Percentiles rank a stretch among this genome's conserved stretches.
Evolutionary conservation across 495 filamentous ascomycete genomes (phyloP).

Genomic region (Aspergillus affinis): DNA sequence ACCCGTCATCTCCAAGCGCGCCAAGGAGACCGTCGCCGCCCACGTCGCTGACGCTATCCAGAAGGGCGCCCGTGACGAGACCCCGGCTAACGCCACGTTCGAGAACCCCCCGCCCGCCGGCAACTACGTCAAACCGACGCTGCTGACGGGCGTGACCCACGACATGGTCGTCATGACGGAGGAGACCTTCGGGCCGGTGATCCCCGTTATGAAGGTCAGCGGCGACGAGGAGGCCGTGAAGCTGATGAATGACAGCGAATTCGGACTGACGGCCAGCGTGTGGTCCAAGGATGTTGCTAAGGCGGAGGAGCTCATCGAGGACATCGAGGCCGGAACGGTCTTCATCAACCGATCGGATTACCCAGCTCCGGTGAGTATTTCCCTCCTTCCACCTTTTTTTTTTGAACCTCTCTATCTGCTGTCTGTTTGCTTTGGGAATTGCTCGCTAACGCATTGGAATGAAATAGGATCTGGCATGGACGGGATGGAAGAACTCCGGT

Average conservation of each 20-base stretch:
- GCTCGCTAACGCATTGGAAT: not conserved
- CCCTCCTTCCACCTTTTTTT: too few species aligned
- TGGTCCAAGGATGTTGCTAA: constrained; percentile 85
- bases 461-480: constrained; percentile 89
- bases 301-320: constrained; percentile 71
- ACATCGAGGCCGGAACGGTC: constrained; percentile 89
- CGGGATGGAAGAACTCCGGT: constrained; percentile 93
- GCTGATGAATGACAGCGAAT: constrained; percentile 89
- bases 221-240: constrained; percentile 74
- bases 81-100: constrained; percentile 76
- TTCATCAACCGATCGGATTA: constrained; percentile 92
- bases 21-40: constrained; percentile 65
- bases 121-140: constrained; percentile 82
- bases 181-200: constrained; percentile 91
- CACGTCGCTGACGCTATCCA: constrained; percentile 79
- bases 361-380: constrained; percentile 72
- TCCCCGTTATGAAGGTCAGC: constrained; percentile 84
- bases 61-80: constrained; percentile 79
- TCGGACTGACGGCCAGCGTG: constrained; percentile 88
- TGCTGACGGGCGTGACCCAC: constrained; percentile 75
- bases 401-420: not conserved
- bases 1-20: constrained; percentile 77
- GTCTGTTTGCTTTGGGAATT: constrained; percentile 1
- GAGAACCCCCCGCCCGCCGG: constrained; percentile 63
- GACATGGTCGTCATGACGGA: constrained; percentile 85